Evolutionary conservation across 257 asterid genomes (phyloP).

Genomic region (Cordia subcordata): DNA sequence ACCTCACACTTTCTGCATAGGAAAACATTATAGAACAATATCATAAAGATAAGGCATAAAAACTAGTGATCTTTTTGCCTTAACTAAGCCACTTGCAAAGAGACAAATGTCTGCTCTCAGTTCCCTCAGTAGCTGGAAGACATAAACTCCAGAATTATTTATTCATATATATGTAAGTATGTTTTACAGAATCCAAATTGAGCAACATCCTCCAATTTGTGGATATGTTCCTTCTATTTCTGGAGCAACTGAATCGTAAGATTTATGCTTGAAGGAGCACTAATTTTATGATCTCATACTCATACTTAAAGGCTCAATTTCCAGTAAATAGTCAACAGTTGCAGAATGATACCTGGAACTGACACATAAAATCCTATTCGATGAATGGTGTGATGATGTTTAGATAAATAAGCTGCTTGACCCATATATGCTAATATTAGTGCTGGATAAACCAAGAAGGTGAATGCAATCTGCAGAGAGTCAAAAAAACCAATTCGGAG

Average conservation of each 20-base stretch:
- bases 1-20: slow-evolving; percentile 62
- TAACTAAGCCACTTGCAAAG: background rate
- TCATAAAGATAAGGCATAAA: background rate
- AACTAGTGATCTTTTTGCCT: too few relatives aligned
- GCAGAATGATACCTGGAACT: slow-evolving; percentile 65
- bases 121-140: too few relatives aligned
- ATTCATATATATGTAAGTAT: background rate
- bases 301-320: background rate
- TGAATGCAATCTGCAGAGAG: slow-evolving; percentile 82
- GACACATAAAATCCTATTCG: slow-evolving; percentile 83
- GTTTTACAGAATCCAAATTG: background rate
- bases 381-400: slow-evolving; percentile 70
- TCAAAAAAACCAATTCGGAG: background rate
- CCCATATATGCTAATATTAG: slow-evolving; percentile 94
- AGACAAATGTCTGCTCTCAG: too few relatives aligned
- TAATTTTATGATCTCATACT: background rate
- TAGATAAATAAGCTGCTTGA: slow-evolving; percentile 90
- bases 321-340: background rate
- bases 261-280: background rate
- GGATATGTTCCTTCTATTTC: too few relatives aligned
- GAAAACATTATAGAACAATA: slow-evolving; percentile 2
- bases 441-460: slow-evolving; percentile 94
- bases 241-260: too few relatives aligned
- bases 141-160: background rate
- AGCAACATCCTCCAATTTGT: too few relatives aligned